These are phyloP conservation scores for Magnusiomyces clavatus DNA, from an alignment of 1,139 yeast genomes.

Conservation along the genomic window DNA sequence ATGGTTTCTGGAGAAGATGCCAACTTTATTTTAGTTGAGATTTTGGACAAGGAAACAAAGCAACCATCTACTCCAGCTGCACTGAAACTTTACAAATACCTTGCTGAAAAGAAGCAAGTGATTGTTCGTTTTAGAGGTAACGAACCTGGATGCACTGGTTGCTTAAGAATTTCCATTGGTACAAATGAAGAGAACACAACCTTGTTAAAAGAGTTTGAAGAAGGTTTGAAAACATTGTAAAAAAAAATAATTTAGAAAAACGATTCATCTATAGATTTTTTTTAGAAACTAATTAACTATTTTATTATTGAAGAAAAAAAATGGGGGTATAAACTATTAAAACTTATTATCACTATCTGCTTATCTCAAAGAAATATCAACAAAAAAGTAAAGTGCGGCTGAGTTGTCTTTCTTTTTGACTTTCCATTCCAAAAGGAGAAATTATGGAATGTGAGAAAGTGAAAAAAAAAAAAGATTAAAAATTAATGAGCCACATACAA, in stretches of 20 bases:
- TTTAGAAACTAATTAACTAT: neutral
- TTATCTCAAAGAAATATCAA: too few relatives aligned
- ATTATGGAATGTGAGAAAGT: too few relatives aligned
- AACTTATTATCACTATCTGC: too few relatives aligned
- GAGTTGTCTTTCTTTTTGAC: too few relatives aligned
- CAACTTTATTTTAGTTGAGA: constrained; percentile 69
- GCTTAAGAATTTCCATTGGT: constrained; percentile 80
- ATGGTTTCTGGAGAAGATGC: constrained; percentile 85
- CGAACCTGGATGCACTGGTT: constrained; percentile 84
- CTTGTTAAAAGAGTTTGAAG: constrained; percentile 45
- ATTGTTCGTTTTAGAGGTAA: constrained; percentile 88
- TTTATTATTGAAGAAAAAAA: too few relatives aligned
- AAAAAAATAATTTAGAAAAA: neutral
- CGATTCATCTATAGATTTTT: neutral
- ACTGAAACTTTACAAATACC: constrained; percentile 48
- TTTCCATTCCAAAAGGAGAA: too few relatives aligned
- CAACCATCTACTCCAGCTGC: constrained; percentile 68
- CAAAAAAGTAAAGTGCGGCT: too few relatives aligned
- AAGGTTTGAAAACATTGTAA: constrained; percentile 27
- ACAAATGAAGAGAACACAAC: constrained; percentile 62
- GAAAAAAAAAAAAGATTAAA: too few relatives aligned
- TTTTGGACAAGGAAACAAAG: constrained; percentile 44
- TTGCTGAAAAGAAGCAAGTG: constrained; percentile 68
- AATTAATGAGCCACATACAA: too few relatives aligned
- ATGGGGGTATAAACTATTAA: too few relatives aligned